Evolutionary conservation across 768 basidiomycete species (phyloP).

Genomic region (Thelephora ganbajun): DNA sequence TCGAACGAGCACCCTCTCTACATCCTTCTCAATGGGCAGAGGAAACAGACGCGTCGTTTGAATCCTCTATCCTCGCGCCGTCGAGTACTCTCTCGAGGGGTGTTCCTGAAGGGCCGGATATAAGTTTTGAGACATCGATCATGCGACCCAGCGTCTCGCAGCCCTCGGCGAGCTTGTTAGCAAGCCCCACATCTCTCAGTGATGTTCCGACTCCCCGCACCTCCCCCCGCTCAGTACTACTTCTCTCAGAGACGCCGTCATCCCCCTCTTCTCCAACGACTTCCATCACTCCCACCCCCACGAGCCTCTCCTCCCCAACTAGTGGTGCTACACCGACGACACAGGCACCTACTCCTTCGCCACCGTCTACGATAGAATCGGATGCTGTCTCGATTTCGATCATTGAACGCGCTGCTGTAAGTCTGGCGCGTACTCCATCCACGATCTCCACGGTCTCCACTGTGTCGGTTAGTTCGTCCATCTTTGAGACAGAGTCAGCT

Average conservation of each 20-base stretch:
- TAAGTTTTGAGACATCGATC: constrained; percentile 63
- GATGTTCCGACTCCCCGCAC: constrained; percentile 7
- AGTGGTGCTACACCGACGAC: constrained; percentile 17
- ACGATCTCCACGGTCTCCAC: constrained; percentile 17
- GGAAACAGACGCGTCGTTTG: constrained; percentile 57
- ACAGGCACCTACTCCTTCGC: neutral
- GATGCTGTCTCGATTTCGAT: constrained; percentile 2
- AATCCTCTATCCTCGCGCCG: constrained; percentile 60
- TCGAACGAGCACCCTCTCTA: constrained; percentile 22
- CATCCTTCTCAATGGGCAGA: constrained; percentile 40
- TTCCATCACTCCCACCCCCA: constrained; percentile 5
- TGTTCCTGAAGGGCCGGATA: constrained; percentile 46
- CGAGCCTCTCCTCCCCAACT: constrained; percentile 18
- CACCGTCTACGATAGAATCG: constrained; percentile 7
- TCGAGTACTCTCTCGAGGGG: constrained; percentile 46
- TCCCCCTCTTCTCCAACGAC: constrained; percentile 10
- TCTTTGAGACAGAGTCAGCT: constrained; percentile 14
- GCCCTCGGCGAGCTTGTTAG: constrained; percentile 10
- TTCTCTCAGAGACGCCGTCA: constrained; percentile 21
- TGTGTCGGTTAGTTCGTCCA: constrained; percentile 17
- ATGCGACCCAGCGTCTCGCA: constrained; percentile 39
- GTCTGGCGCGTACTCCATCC: constrained; percentile 15
- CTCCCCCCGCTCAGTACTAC: constrained; percentile 18
- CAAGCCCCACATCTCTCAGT: constrained; percentile 8
- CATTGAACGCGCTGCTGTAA: constrained; percentile 4